Evolutionary conservation across 257 asterid species (phyloP).

Genomic region (Nicotiana tomentosiformis): DNA sequence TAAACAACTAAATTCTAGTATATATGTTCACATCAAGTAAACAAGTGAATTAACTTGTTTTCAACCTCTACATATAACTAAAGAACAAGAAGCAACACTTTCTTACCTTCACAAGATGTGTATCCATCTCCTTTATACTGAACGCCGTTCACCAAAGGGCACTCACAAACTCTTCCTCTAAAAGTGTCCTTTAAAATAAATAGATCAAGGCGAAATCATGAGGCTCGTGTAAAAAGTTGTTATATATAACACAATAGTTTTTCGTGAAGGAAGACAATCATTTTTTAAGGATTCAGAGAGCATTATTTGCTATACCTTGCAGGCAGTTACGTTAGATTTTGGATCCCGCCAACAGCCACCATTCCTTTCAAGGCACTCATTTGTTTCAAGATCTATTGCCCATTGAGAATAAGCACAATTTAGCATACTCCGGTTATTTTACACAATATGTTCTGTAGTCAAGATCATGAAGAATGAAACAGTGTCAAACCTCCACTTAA

Average conservation of each 20-base stretch:
- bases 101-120: slow-evolving; percentile 58
- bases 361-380: slow-evolving; percentile 69
- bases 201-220: not conserved
- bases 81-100: not conserved
- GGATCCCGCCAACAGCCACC: slow-evolving; percentile 89
- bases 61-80: not conserved
- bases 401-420: slow-evolving; percentile 9
- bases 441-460: not conserved
- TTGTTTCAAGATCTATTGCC: slow-evolving; percentile 70
- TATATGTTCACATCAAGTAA: not conserved
- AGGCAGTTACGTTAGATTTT: slow-evolving; percentile 63
- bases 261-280: not conserved
- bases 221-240: not conserved
- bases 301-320: slow-evolving; percentile 47
- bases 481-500: slow-evolving; percentile 49
- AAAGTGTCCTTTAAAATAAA: slow-evolving; percentile 59
- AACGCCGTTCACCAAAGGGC: slow-evolving; percentile 67
- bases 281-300: not conserved
- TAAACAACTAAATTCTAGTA: not conserved
- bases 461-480: slow-evolving; percentile 10
- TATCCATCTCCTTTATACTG: slow-evolving; percentile 88
- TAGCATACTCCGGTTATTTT: not conserved
- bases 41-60: not conserved
- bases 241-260: not conserved
- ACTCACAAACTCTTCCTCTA: slow-evolving; percentile 87